phyloP scores from a whole-genome alignment of 148 eudicot species.

The Beta vulgaris region DNA sequence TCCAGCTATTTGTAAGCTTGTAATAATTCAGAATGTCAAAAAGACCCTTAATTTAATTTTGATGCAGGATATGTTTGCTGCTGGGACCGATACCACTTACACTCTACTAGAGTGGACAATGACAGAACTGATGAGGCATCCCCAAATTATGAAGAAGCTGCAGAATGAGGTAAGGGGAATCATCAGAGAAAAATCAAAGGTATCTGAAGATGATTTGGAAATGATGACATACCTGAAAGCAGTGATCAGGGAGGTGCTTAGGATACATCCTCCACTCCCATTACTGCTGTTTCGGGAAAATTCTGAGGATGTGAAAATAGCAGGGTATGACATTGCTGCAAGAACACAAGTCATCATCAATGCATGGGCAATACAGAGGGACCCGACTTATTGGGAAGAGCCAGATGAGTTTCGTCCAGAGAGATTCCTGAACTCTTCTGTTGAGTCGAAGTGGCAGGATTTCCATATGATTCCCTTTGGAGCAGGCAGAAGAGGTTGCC shows the following conservation, averaged over 20 bases:
- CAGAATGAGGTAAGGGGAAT: conserved; percentile 22
- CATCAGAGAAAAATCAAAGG: neutral
- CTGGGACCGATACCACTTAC: conserved; percentile 22
- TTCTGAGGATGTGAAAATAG: conserved; percentile 11
- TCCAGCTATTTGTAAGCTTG: neutral
- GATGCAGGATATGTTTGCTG: conserved; percentile 29
- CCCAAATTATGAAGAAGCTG: conserved; percentile 16
- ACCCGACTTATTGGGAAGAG: conserved; percentile 29
- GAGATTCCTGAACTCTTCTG: conserved; percentile 25
- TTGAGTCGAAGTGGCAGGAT: conserved; percentile 30
- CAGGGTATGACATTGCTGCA: conserved; percentile 36
- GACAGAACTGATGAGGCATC: conserved; percentile 27
- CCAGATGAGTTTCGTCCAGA: conserved; percentile 35
- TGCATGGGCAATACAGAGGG: conserved; percentile 35
- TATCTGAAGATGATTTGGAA: conserved; percentile 21
- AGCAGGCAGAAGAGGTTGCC: conserved; percentile 38
- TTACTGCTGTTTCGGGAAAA: conserved; percentile 26
- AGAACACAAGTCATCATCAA: conserved; percentile 33
- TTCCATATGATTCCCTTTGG: conserved; percentile 39
- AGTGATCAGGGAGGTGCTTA: conserved; percentile 25
- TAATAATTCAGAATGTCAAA: too few species aligned
- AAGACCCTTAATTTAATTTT: neutral
- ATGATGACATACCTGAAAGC: conserved; percentile 19
- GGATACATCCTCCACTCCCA: conserved; percentile 33
- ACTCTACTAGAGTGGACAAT: conserved; percentile 29